These are phyloP conservation scores for Plantago coronopus DNA, from an alignment of 305 asterid species.

Conservation along the genomic window DNA sequence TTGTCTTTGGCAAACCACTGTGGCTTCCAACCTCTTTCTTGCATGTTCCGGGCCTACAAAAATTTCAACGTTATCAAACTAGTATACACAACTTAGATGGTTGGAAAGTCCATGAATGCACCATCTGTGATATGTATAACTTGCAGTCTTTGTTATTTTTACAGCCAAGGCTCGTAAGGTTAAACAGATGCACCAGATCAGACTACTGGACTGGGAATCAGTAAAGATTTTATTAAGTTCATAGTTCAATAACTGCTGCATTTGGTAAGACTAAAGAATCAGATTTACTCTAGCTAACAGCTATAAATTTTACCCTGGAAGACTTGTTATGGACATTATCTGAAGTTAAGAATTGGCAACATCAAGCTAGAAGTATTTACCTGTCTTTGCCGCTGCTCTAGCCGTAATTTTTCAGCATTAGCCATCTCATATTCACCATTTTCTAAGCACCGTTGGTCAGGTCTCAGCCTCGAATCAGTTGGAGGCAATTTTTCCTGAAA, in stretches of 20 bases:
- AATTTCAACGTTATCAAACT: constrained; percentile 3
- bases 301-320: too few species aligned
- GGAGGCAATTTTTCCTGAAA: constrained; percentile 90
- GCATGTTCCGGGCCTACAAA: constrained; percentile 86
- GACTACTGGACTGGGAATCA: too few species aligned
- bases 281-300: too few species aligned
- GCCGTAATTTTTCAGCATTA: constrained; percentile 71
- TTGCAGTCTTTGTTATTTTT: background rate
- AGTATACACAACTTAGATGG: constrained; percentile 20
- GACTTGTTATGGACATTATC: too few species aligned
- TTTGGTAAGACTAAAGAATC: too few species aligned
- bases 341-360: too few species aligned
- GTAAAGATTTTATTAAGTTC: too few species aligned
- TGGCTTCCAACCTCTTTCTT: constrained; percentile 95
- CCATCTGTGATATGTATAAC: constrained; percentile 43
- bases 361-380: constrained; percentile 27
- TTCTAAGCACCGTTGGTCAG: constrained; percentile 95
- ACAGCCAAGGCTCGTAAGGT: too few species aligned
- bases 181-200: too few species aligned
- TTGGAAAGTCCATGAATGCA: constrained; percentile 38
- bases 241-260: too few species aligned
- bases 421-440: constrained; percentile 89
- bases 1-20: constrained; percentile 75
- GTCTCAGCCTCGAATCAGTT: constrained; percentile 93
- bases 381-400: constrained; percentile 95